phyloP scores from a whole-genome alignment of 768 basidiomycete genomes.

The Pluteus cervinus region DNA sequence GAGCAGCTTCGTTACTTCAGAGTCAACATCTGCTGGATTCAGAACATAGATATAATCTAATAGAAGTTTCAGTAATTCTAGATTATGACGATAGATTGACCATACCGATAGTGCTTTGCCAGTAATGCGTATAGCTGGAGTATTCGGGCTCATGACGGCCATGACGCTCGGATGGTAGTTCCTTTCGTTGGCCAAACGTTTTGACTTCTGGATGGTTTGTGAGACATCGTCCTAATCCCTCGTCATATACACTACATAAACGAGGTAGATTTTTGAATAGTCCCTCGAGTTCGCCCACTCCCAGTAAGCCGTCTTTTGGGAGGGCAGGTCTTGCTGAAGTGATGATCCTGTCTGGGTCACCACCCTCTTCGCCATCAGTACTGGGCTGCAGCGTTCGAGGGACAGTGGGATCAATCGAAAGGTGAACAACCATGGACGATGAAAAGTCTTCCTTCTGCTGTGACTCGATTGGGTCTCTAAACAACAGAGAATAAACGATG shows the following conservation, averaged over 20 bases:
- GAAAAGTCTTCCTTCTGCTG: slow-evolving; percentile 48
- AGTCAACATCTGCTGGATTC: slow-evolving; percentile 30
- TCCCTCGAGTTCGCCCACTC: slow-evolving; percentile 44
- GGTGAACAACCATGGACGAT: slow-evolving; percentile 67
- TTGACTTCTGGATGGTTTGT: slow-evolving; percentile 14
- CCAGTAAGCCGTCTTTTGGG: slow-evolving; percentile 65
- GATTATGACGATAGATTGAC: background rate
- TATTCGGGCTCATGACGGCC: slow-evolving; percentile 76
- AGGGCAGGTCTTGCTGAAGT: slow-evolving; percentile 62
- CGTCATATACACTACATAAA: slow-evolving; percentile 67
- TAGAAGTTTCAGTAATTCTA: slow-evolving; percentile 2
- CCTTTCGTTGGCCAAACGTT: slow-evolving; percentile 49
- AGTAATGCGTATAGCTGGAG: slow-evolving; percentile 86
- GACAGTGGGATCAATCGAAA: slow-evolving; percentile 60
- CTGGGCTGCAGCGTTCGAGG: slow-evolving; percentile 22
- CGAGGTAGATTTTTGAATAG: slow-evolving; percentile 34
- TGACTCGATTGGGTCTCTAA: slow-evolving; percentile 49
- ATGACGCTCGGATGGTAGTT: slow-evolving; percentile 28
- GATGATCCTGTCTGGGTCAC: slow-evolving; percentile 67
- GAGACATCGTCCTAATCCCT: slow-evolving; percentile 36
- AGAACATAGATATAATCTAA: slow-evolving; percentile 89
- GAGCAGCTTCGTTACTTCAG: slow-evolving; percentile 48
- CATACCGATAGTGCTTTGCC: slow-evolving; percentile 76
- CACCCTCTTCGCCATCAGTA: slow-evolving; percentile 44
- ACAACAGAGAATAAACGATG: slow-evolving; percentile 73